Evolutionary conservation across 257 asterid species (phyloP), one percentile per base, ranked within the genome.

Genomic region (Haberlea rhodopensis): DNA sequence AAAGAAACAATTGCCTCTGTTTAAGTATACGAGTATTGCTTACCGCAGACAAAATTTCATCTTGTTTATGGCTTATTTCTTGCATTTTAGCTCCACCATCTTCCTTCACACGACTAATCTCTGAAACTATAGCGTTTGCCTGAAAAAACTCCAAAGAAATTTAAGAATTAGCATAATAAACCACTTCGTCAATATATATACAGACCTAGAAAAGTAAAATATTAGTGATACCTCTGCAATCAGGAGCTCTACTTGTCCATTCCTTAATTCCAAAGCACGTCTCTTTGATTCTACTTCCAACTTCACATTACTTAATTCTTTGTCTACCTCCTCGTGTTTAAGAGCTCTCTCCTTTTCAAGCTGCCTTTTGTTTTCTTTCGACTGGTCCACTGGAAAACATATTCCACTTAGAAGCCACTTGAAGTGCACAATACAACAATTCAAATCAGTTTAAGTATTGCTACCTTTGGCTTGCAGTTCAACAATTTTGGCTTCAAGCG

Each of bases 381-480:
- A 63, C 69, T 79, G 90, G 78, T 82, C 86, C 59, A 31, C 96
- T 91, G 85, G 64, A 76, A 55, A 67, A 43, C n/a, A 66, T 8
- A 53, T 15, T 49, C 32, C 66, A 43, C 22, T 71, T 5, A 48
- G 65, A 71, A n/a, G 57, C 37, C 53, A 56, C 29, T 34, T 28
- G 10, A 48, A 72, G 60, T 29, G 67, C 45, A 26, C 37, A 65
- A 13, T 54, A 31, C 10, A 43, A 27, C 52, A 60, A 76, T 26
- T 58, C 69, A 67, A 62, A 63, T 64, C 22, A 69, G 61, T 22
- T 37, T 37, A 31, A 53, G 20, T 21, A n/a, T 4, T 23, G 24
- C 61, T 61, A 87, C 96, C 96, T 86, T 77, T 86, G 60, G 87
- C 75, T 82, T 73, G 95, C 70, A 76, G 69, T 66, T 86, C 94